Conservation (phyloP, 805 yeast genomes). For the Yarrowia divulgata region DNA sequence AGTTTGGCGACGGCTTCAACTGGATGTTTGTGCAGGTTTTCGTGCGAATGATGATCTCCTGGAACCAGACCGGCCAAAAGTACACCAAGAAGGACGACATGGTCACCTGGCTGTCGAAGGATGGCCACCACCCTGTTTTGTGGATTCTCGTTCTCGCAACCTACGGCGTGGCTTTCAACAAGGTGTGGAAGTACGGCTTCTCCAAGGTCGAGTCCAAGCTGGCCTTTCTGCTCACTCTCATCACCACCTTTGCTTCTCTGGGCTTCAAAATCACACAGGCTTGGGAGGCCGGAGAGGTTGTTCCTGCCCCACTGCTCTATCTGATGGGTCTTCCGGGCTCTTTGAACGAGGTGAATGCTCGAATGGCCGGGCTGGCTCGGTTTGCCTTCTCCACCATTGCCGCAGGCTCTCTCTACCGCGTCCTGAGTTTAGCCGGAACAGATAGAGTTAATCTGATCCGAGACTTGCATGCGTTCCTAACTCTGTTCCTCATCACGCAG, state of each 20-base stretch:
- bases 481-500: constrained; percentile 60
- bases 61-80: constrained; percentile 93
- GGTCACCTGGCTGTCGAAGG: constrained; percentile 53
- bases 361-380: constrained; percentile 46
- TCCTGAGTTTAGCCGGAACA: constrained; percentile 3
- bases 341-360: constrained; percentile 40
- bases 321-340: constrained; percentile 40
- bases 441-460: constrained; percentile 11
- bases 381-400: constrained; percentile 46
- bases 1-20: constrained; percentile 43
- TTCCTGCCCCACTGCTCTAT: constrained; percentile 53
- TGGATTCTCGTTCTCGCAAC: constrained; percentile 61
- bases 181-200: constrained; percentile 44
- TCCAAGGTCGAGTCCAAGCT: constrained; percentile 47
- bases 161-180: constrained; percentile 47
- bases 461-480: constrained; percentile 38
- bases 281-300: constrained; percentile 59
- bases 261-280: constrained; percentile 65
- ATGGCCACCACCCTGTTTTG: constrained; percentile 47
- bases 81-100: constrained; percentile 61
- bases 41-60: constrained; percentile 71
- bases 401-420: constrained; percentile 43
- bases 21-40: constrained; percentile 48
- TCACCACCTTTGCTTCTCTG: constrained; percentile 57
- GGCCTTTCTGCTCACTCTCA: constrained; percentile 57